These are phyloP conservation scores for Metschnikowia koreensis DNA, from an alignment of 805 yeast species.

Conservation along the genomic window DNA sequence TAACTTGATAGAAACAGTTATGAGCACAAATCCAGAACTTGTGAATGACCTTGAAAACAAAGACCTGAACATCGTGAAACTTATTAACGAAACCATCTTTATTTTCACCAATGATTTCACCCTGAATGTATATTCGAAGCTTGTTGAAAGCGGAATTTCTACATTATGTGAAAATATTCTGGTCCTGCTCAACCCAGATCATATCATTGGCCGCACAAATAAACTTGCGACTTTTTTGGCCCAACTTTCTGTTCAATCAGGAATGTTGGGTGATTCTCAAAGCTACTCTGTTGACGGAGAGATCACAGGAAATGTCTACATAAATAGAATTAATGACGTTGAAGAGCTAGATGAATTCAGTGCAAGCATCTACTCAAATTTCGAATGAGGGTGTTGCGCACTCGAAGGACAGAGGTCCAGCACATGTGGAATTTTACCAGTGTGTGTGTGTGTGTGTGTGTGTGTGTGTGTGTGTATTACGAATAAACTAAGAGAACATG, in stretches of 20 bases:
- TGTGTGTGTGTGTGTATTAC: neutral
- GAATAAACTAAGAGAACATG: neutral
- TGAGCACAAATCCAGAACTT: constrained; percentile 45
- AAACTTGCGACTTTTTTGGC: constrained; percentile 69
- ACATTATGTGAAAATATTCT: constrained; percentile 36
- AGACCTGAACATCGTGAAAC: constrained; percentile 36
- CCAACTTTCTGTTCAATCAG: constrained; percentile 63
- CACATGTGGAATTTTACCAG: neutral
- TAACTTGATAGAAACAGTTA: constrained; percentile 45
- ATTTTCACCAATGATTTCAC: constrained; percentile 37
- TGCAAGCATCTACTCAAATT: constrained; percentile 87
- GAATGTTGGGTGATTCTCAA: constrained; percentile 47
- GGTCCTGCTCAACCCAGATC: constrained; percentile 24
- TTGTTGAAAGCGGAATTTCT: constrained; percentile 34
- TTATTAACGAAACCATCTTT: constrained; percentile 46
- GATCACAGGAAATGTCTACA: constrained; percentile 39
- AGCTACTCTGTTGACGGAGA: constrained; percentile 24
- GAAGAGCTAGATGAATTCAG: constrained; percentile 81
- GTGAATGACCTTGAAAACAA: constrained; percentile 35
- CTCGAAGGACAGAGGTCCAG: neutral
- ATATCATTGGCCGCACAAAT: constrained; percentile 16
- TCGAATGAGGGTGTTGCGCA: constrained; percentile 32
- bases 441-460: too few relatives aligned
- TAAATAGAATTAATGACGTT: constrained; percentile 35
- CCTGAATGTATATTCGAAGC: constrained; percentile 27